Evolutionary conservation across 2,329 filamentous ascomycete species (phyloP), one percentile per base, ranked within the genome.

Genomic region (Trichoderma guizhouense): DNA sequence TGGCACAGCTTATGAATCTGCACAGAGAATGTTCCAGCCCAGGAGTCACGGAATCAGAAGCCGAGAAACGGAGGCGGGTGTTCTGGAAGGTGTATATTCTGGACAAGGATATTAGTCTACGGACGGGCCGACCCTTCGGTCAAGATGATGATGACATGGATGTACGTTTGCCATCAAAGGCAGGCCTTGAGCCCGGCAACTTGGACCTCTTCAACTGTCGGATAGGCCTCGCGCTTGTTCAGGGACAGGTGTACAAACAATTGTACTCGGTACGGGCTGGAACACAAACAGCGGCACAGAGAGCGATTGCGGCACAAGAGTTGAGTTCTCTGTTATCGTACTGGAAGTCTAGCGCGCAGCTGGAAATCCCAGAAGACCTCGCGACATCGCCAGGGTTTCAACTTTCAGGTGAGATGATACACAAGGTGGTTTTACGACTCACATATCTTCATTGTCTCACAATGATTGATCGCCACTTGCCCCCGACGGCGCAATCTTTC

Each of bases 101-200:
- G 2, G 64, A 67, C 64, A 67, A 67, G 64, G 64, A 67, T 43
- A 58, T 67, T 15, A 67, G 64, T 43, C 18, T 67, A 30, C 51
- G 64, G 18, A 67, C 64, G 18, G 51, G 64, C 7, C 64, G 64
- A 32, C 64, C 64, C 2, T 67, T 67, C 32, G 64, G 64, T 24
- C 64, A 67, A 58, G 64, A 67, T 43, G 64, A 67, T 24, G 64
- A 67, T 43, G 64, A 67, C 18, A 67, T 67, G 64, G 64, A 67
- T 43, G 64, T 67, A 24, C 51, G 24, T 58, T 34, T 67, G 9
- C 64, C 64, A 30, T 67, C 64, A 43, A 43, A 30, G 3, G 2
- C 24, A 30, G 32, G 11, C 15, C 32, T 58, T 67, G 64, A 67
- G 34, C 3, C 7, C 7, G 64, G 51, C 18, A 67, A 43, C 2